Evolutionary conservation across 495 filamentous ascomycete species (phyloP).

Genomic region (Neurospora sp.): DNA sequence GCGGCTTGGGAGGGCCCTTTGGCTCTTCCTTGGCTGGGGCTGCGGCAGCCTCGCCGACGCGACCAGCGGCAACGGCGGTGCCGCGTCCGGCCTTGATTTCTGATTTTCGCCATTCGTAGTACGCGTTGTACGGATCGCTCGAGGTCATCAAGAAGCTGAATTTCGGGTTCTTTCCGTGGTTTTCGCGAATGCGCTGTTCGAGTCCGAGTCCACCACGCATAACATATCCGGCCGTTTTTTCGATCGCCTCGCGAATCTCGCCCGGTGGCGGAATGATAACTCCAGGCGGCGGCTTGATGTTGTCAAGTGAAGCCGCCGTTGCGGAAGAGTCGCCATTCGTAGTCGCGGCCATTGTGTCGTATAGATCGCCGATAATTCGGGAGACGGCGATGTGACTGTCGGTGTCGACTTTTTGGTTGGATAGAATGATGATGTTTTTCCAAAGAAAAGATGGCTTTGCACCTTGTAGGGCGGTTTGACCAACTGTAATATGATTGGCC

Average conservation of each 20-base stretch:
- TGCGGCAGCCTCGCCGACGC: conserved; percentile 50
- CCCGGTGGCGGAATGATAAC: conserved; percentile 70
- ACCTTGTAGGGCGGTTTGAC: neutral
- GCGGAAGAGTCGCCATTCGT: conserved; percentile 47
- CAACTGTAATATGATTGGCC: neutral
- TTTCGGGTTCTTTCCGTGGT: conserved; percentile 76
- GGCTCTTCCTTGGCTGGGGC: conserved; percentile 48
- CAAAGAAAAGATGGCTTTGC: neutral
- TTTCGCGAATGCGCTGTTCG: conserved; percentile 82
- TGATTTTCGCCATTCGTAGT: conserved; percentile 79
- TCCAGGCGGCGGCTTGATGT: conserved; percentile 67
- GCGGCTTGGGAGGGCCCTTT: conserved; percentile 76
- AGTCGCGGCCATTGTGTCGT: conserved; percentile 33
- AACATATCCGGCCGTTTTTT: conserved; percentile 95
- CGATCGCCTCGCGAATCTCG: conserved; percentile 65
- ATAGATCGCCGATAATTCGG: neutral
- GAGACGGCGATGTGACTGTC: neutral
- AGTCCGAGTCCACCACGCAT: conserved; percentile 73
- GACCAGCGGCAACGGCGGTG: conserved; percentile 68
- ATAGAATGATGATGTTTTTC: neutral
- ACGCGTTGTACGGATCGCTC: conserved; percentile 78
- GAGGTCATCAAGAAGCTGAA: conserved; percentile 73
- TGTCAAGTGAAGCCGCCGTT: conserved; percentile 33
- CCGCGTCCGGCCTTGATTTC: conserved; percentile 81
- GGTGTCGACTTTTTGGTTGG: neutral